phyloP scores from a whole-genome alignment of 805 yeast species.

The Saccharomycopsis javanensis region DNA sequence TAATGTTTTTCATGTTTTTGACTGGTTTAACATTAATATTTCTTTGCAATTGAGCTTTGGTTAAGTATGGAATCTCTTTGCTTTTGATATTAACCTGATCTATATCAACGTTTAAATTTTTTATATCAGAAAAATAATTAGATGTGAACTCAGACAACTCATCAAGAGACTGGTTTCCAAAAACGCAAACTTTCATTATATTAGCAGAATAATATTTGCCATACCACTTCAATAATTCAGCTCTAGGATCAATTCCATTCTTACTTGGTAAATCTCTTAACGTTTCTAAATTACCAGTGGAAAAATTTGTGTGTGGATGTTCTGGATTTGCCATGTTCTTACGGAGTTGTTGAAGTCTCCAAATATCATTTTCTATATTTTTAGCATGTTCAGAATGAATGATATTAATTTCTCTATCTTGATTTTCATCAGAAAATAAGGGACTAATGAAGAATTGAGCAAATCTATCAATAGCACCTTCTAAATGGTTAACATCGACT shows the following conservation, averaged over 20 bases:
- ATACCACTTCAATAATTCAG: slow-evolving; percentile 70
- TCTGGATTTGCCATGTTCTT: slow-evolving; percentile 58
- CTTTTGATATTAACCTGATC: neutral
- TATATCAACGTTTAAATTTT: slow-evolving; percentile 9
- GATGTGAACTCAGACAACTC: slow-evolving; percentile 62
- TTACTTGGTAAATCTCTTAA: slow-evolving; percentile 54
- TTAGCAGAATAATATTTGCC: slow-evolving; percentile 68
- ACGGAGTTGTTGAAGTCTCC: slow-evolving; percentile 84
- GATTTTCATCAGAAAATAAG: slow-evolving; percentile 49
- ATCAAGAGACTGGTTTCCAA: slow-evolving; percentile 75
- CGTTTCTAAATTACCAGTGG: slow-evolving; percentile 81
- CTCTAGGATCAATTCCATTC: slow-evolving; percentile 65
- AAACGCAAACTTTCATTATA: slow-evolving; percentile 74
- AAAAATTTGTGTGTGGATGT: slow-evolving; percentile 82
- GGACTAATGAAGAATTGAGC: slow-evolving; percentile 89
- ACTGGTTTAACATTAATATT: slow-evolving; percentile 68
- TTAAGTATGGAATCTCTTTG: slow-evolving; percentile 33
- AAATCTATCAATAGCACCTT: slow-evolving; percentile 87
- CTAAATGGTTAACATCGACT: slow-evolving; percentile 60
- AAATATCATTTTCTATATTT: slow-evolving; percentile 77
- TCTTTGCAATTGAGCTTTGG: slow-evolving; percentile 39
- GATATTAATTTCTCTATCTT: slow-evolving; percentile 87
- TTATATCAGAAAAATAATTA: slow-evolving; percentile 26
- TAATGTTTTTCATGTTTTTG: slow-evolving; percentile 63
- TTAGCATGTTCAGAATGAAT: slow-evolving; percentile 95